Percentiles rank a stretch among this genome's conserved stretches.
phyloP scores from a whole-genome alignment of 2,329 filamentous ascomycete genomes.

The Sarocladiaceae sp. region DNA sequence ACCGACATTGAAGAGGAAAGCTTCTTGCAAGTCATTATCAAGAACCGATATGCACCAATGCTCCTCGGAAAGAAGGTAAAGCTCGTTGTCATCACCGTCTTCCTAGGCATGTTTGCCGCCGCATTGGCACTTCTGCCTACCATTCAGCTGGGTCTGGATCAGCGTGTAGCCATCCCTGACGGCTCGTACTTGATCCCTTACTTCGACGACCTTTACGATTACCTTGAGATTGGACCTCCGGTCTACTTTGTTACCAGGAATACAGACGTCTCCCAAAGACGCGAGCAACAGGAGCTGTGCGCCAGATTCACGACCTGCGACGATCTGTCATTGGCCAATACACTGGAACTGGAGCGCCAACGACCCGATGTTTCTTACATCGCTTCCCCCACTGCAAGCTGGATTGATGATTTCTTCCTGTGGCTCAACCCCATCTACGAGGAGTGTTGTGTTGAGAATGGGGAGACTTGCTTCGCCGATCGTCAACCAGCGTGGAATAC shows the following conservation, averaged over 20 bases:
- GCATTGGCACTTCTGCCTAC: conserved; percentile 78
- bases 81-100: conserved; percentile 67
- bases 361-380: conserved; percentile 83
- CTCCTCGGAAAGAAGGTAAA: conserved; percentile 79
- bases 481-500: conserved; percentile 82
- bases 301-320: conserved; percentile 88
- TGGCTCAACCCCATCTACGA: conserved; percentile 88
- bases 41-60: conserved; percentile 78
- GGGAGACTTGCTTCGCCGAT: conserved; percentile 69
- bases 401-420: conserved; percentile 93
- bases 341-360: conserved; percentile 91
- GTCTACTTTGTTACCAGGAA: conserved; percentile 91
- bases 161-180: conserved; percentile 87
- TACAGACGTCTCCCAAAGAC: conserved; percentile 69
- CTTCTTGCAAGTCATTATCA: conserved; percentile 77
- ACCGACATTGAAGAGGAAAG: conserved; percentile 81
- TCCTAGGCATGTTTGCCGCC: conserved; percentile 81
- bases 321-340: conserved; percentile 74
- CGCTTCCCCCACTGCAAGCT: conserved; percentile 80
- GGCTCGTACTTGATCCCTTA: conserved; percentile 94
- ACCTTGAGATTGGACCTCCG: conserved; percentile 84
- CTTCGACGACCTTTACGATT: conserved; percentile 92
- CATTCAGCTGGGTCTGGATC: conserved; percentile 82
- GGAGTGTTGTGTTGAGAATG: conserved; percentile 63
- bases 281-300: conserved; percentile 79